Base-by-base conservation (phyloP, 2,329 filamentous ascomycete species). In the Hypoxylon sp. region DNA sequence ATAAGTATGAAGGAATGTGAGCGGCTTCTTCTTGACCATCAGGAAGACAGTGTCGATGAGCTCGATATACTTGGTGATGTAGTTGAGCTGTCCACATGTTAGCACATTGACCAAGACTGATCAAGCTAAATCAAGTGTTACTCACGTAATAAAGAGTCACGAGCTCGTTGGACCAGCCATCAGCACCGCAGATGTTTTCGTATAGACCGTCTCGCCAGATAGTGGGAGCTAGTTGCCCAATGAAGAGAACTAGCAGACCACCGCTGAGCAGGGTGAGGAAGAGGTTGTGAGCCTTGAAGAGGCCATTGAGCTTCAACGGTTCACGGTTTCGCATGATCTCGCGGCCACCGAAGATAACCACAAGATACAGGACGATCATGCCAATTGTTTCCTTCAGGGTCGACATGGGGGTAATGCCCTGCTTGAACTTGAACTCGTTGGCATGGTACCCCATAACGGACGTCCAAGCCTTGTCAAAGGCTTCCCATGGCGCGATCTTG, bases 1-100 rank as follows among this genome's bases (percentile, higher is more conserved):
- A 82, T 97, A 97, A 81, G 92, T 97, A 87, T 97, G 94, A 70
- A 97, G 91, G 88, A 97, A 97, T 74, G 94, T 97, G 76, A 97
- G 83, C 57, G 94, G 94, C 90, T 97, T 97, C 90, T 97, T 97
- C 89, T 97, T 97, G 79, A 97, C 88, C 84, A 97, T 94, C 51
- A 97, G 86, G 85, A 97, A 97, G 77, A 94, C 89, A 62, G 94
- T 97, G 79, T 97, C 94, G 72, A 97, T 85, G 70, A 97, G 85
- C 81, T 97, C 94, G 72, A 97, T 87, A 80, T 97, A 97, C 82
- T 97, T 97, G 82, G 93, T 97, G 60, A 97, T 87, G 84, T 97
- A 97, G 84, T 95, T 97, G 76, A 97, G 87, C 93, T 97, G 32
- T 15, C 28, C 10, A 3, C 10, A 3, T 17, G 64, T 71, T 61